Evolutionary conservation across 2,329 filamentous ascomycete genomes (phyloP), one percentile per base, ranked within the genome.

Genomic region (Colletotrichum siamense): DNA sequence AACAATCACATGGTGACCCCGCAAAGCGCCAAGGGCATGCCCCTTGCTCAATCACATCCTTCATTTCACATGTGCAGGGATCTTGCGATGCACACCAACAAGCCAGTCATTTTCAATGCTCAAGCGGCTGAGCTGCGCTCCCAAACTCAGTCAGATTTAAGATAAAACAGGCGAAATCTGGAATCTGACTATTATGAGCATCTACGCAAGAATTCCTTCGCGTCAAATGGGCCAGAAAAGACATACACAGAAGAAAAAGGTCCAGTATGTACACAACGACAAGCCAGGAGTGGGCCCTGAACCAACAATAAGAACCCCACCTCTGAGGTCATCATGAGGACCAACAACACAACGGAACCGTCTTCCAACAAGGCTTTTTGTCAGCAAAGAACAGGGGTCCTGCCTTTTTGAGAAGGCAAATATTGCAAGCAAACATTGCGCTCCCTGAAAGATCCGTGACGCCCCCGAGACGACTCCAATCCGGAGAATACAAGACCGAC

Each of bases 401-500:
- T 44, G 39, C 39, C 39, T 44, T 0, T 6, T 44, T 44, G 16
- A n/a, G 16, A 44, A 44, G 5, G 39, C 39, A 44, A 44, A 44
- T 0, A 44, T n/a, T 3, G 2, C 39, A 44, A n/a, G 39, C 39
- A 44, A 44, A 3, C 39, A 44, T 18, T 44, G 2, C 39, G 39
- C 18, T 44, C 36, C 39, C 39, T n/a, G 39, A 18, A n/a, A 44
- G 18, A 5, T n/a, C 5, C 2, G 1, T 4, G 9, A n/a, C 39
- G 3, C 16, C 5, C 39, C 16, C 16, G 8, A 44, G 2, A 44
- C 5, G 5, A 44, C 5, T n/a, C 39, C 39, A 9, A 44, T 2
- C 1, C 16, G 0, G 8, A 10, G 3, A 44, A 5, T n/a, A 44
- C 8, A 16, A 44, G 16, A 9, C 8, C 0, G 8, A 9, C 16